Base-by-base conservation (phyloP, 2,329 filamentous ascomycete species). In the Botrytis paeoniae region DNA sequence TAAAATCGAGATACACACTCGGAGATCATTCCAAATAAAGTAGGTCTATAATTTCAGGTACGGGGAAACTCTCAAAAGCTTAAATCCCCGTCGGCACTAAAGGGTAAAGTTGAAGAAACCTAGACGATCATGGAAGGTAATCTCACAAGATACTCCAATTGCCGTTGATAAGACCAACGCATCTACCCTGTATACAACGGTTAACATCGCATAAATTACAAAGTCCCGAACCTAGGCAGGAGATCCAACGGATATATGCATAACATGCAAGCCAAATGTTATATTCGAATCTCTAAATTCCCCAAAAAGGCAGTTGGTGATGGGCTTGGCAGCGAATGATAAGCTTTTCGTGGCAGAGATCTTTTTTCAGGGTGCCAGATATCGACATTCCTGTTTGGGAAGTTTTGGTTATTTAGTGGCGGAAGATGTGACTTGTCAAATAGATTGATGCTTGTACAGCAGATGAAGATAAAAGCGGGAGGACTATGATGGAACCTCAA, bases 91-190 rank as follows among this genome's bases (percentile, higher is more conserved):
- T 51, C n/a, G 39, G 29, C 29, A 45, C 16, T 35, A 43, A 4
- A 37, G 22, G 37, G 45, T 60, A 39, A 37, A 69, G 32, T 61
- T 45, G 41, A 61, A 12, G 59, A 18, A 8, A 16, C 14, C 35
- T 63, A 12, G 25, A 57, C 29, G 25, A 68, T 72, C 48, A 51
- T n/a, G 62, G 70, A 68, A 72, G 62, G 51, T 72, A 72, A 68
- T 48, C 35, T 20, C 25, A 37, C 39, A 63, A n/a, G 18, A 12
- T 54, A 18, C 32, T 62, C 41, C 59, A 45, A 63, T 45, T 70
- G 57, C 32, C 41, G 25, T 63, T 32, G 60, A 71, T 71, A 71
- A 57, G 69, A 65, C 54, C 61, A 66, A 57, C 25, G 48, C 43
- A 41, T 71, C 41, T 68, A 68, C 41, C 45, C 45, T 37, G 61